Conservation (phyloP, 257 asterid genomes). For the Nicotiana knightiana region DNA sequence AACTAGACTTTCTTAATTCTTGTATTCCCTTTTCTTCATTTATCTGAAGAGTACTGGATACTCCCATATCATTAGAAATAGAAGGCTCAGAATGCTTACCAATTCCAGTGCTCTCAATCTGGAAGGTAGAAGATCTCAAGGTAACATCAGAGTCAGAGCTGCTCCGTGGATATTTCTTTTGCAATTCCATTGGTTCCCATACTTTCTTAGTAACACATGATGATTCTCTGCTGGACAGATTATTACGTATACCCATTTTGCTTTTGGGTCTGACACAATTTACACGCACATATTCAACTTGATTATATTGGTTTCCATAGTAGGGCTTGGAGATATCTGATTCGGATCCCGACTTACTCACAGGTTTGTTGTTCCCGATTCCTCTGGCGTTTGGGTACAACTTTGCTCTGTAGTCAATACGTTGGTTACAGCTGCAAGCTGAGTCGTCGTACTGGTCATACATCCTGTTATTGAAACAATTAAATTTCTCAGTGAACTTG, state of each 20-base stretch:
- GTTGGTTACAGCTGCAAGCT: constrained; percentile 66
- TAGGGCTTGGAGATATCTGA: constrained; percentile 62
- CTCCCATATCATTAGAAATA: constrained; percentile 41
- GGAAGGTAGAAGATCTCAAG: constrained; percentile 42
- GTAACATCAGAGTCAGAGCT: constrained; percentile 67
- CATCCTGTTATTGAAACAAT: constrained; percentile 40
- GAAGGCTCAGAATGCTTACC: constrained; percentile 46
- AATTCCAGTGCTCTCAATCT: constrained; percentile 45
- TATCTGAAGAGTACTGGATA: constrained; percentile 31
- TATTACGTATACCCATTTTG: constrained; percentile 36
- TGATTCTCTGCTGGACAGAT: constrained; percentile 30
- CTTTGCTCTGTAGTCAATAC: constrained; percentile 52
- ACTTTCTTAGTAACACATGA: constrained; percentile 50
- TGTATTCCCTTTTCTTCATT: constrained; percentile 27
- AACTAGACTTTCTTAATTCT: constrained; percentile 15
- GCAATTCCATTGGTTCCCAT: constrained; percentile 95
- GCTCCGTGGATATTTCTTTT: constrained; percentile 60
- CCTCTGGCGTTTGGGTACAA: constrained; percentile 42
- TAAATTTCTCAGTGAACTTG: constrained; percentile 45
- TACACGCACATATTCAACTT: constrained; percentile 43
- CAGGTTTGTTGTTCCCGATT: constrained; percentile 41
- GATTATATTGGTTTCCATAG: constrained; percentile 45
- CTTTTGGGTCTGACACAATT: constrained; percentile 51
- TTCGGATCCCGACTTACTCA: constrained; percentile 38
- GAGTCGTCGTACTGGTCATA: constrained; percentile 49